phyloP scores from a whole-genome alignment of 371 early-diverging fungal species.

The Thermomucor indicae-seudaticae region DNA sequence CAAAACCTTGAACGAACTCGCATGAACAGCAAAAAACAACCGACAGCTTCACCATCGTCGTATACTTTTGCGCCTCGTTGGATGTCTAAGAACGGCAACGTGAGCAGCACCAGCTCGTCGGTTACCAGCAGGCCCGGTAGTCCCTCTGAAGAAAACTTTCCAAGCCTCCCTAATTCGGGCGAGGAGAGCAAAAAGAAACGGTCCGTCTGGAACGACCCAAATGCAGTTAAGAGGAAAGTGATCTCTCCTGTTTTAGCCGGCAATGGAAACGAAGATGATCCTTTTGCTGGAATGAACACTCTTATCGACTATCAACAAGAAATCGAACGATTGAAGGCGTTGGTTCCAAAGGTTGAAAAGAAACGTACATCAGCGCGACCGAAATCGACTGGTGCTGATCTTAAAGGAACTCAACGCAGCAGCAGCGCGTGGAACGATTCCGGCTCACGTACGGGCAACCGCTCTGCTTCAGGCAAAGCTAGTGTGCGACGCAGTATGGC shows the following conservation, averaged over 20 bases:
- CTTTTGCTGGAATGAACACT: conserved; percentile 48
- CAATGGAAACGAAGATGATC: conserved; percentile 12
- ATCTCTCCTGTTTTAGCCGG: conserved; percentile 1
- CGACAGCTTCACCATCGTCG: conserved; percentile 9
- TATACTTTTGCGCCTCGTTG: conserved; percentile 15
- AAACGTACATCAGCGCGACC: conserved; percentile 7
- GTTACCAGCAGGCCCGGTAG: neutral
- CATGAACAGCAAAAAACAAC: conserved; percentile 5
- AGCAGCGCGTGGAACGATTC: conserved; percentile 9
- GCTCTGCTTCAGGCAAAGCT: neutral
- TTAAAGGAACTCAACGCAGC: neutral
- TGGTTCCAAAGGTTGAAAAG: conserved; percentile 36
- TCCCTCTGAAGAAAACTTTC: conserved; percentile 10
- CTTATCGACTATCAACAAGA: conserved; percentile 38
- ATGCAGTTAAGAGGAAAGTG: conserved; percentile 6
- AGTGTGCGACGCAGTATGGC: neutral
- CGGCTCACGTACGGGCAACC: neutral
- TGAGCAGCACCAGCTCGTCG: conserved; percentile 3
- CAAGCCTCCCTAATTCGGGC: conserved; percentile 2
- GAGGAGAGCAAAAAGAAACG: conserved; percentile 19
- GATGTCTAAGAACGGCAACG: conserved; percentile 17
- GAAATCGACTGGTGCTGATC: conserved; percentile 8
- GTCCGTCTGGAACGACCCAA: conserved; percentile 14
- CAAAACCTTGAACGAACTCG: no score
- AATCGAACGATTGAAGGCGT: conserved; percentile 39